A percentile compares a stretch with the other conserved stretches of the same genome.
Conservation (phyloP, 192 early-diverging fungal species). For the Backusella australiensis region DNA sequence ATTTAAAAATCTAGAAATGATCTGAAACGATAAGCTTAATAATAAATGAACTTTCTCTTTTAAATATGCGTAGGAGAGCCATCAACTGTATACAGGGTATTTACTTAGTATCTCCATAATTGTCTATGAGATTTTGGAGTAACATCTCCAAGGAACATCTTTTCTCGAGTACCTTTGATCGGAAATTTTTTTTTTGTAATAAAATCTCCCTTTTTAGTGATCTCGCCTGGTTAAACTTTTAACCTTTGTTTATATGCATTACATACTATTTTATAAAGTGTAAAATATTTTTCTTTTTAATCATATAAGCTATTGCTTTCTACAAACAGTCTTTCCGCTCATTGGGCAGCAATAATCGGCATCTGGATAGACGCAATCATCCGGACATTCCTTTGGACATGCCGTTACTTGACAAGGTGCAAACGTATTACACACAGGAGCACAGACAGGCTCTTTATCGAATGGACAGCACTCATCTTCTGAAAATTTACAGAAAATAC, state of each 20-base stretch:
- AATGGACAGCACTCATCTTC: conserved; percentile 12
- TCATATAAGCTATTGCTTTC: not conserved
- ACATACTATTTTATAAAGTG: no score
- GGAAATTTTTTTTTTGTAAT: not conserved
- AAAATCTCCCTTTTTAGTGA: no score
- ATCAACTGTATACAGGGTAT: no score
- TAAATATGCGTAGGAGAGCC: no score
- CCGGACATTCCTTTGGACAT: conserved; percentile 12
- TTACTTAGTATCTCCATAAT: not conserved
- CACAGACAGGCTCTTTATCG: conserved; percentile 9
- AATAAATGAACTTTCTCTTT: not conserved
- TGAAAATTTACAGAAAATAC: not conserved
- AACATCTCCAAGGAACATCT: not conserved
- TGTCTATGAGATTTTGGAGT: not conserved
- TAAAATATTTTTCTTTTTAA: no score
- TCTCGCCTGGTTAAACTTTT: no score
- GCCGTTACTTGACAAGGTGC: conserved; percentile 13
- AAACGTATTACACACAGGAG: not conserved
- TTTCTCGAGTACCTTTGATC: not conserved
- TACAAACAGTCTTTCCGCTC: conserved; percentile 8
- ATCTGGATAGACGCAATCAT: conserved; percentile 19
- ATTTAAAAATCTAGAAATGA: not conserved
- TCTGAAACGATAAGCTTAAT: not conserved
- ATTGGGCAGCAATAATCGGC: conserved; percentile 14
- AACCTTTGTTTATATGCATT: no score